A percentile compares a stretch with the other conserved stretches of the same genome.
phyloP scores from a whole-genome alignment of 805 yeast species.

The Huiozyma naganishii region DNA sequence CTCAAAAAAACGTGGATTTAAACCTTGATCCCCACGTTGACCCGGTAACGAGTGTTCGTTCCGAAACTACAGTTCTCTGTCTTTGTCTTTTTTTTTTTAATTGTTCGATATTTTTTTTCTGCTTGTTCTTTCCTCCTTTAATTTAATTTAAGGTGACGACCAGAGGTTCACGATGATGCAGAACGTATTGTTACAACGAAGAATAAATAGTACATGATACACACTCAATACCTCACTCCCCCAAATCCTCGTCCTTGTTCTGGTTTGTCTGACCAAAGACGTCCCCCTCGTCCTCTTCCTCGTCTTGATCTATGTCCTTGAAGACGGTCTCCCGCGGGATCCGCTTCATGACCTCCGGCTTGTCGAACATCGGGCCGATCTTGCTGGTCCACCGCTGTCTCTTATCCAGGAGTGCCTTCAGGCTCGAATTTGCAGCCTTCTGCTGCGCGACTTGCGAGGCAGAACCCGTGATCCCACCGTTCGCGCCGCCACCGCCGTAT shows the following conservation, averaged over 20 bases:
- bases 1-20: too few species aligned
- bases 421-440: constrained; percentile 66
- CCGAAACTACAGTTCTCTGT: too few species aligned
- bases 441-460: constrained; percentile 40
- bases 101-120: too few species aligned
- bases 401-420: constrained; percentile 73
- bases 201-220: background rate
- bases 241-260: constrained; percentile 23
- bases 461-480: constrained; percentile 16
- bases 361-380: constrained; percentile 77
- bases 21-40: too few species aligned
- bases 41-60: too few species aligned
- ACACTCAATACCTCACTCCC: background rate
- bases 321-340: constrained; percentile 60
- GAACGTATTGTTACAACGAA: too few species aligned
- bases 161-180: too few species aligned
- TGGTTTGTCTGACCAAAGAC: constrained; percentile 21
- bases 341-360: constrained; percentile 58
- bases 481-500: constrained; percentile 7
- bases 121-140: too few species aligned
- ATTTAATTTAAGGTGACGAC: too few species aligned
- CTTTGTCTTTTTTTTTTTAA: too few species aligned
- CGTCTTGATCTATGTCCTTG: constrained; percentile 28
- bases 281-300: constrained; percentile 27
- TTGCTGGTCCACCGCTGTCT: constrained; percentile 79